Evolutionary conservation across 2,329 filamentous ascomycete species (phyloP), one percentile per base, ranked within the genome.

Genomic region (Chaetomium sp.): DNA sequence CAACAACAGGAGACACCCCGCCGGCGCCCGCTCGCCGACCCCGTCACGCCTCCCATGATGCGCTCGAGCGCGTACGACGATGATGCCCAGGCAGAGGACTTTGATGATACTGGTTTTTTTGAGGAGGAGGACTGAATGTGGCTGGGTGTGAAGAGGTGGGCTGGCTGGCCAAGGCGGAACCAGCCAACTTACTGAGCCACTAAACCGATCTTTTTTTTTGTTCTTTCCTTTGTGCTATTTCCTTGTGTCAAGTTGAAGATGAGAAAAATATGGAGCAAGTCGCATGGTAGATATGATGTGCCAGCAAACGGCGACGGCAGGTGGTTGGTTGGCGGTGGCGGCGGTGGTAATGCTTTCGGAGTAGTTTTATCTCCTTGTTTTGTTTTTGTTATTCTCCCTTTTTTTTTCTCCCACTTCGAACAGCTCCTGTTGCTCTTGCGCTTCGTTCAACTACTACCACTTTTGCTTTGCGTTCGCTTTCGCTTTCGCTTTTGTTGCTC

Each of bases 11-110:
- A 74, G 31, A 82, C 81, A 13, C 81, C 84, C 1, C 78, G 78
- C 60, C 78, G 78, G 25, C 79, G 76, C 77, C 67, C 69, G 72
- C 67, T 72, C 70, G 70, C 73, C 19, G 78, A 78, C 51, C 84
- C 83, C 6, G 78, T 83, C 66, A 89, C 87, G 62, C 86, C 87
- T 31, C 85, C 85, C 0, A 87, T 88, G 83, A 85, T 87, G 83
- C 79, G 79, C 38, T 75, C 81, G 38, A 81, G 80, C 65, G 80
- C 80, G 35, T 89, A 89, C 73, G 87, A 89, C 72, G 80, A 80
- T 33, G 86, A 89, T 73, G 87, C 87, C 7, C 82, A 82, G 45
- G 80, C 82, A 3, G 85, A 69, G 60, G 71, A 72, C 55, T 72
- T 72, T 67, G 70, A 72, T 55, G 70, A 72, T 49, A 67, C 67